These are phyloP conservation scores for Zangia roseola DNA, from an alignment of 768 basidiomycete genomes.

Conservation along the genomic window DNA sequence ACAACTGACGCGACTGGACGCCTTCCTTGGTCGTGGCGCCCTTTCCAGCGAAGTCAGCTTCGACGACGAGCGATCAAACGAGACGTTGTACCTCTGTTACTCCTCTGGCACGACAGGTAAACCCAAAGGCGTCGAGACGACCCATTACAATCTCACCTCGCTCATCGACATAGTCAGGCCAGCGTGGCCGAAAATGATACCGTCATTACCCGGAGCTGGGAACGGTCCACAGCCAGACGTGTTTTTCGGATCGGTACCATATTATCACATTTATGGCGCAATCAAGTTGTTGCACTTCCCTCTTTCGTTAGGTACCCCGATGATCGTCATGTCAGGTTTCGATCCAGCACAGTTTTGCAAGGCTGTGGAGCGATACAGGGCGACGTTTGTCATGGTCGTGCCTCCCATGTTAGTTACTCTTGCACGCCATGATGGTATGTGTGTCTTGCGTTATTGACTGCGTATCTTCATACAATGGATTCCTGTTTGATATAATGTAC, in stretches of 20 bases:
- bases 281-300: conserved; percentile 65
- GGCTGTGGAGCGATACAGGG: conserved; percentile 62
- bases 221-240: conserved; percentile 36
- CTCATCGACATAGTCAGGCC: conserved; percentile 50
- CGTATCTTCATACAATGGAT: neutral
- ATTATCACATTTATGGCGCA: conserved; percentile 54
- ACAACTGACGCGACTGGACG: conserved; percentile 41
- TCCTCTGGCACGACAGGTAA: conserved; percentile 71
- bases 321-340: conserved; percentile 65
- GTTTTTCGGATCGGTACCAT: conserved; percentile 65
- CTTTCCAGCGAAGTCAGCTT: conserved; percentile 55
- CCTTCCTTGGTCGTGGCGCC: conserved; percentile 50
- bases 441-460: neutral
- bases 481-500: neutral
- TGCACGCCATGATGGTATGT: conserved; percentile 63
- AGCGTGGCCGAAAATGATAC: conserved; percentile 41
- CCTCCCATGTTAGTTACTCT: conserved; percentile 85
- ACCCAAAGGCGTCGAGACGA: conserved; percentile 73
- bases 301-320: conserved; percentile 46
- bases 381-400: conserved; percentile 59
- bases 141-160: conserved; percentile 65
- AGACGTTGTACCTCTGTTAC: conserved; percentile 68
- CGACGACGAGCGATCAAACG: conserved; percentile 48
- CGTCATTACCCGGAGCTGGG: conserved; percentile 14
- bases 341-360: conserved; percentile 68